A percentile compares a stretch with the other conserved stretches of the same genome.
phyloP scores from a whole-genome alignment of 2,329 filamentous ascomycete genomes.

The Fulvia fulva region DNA sequence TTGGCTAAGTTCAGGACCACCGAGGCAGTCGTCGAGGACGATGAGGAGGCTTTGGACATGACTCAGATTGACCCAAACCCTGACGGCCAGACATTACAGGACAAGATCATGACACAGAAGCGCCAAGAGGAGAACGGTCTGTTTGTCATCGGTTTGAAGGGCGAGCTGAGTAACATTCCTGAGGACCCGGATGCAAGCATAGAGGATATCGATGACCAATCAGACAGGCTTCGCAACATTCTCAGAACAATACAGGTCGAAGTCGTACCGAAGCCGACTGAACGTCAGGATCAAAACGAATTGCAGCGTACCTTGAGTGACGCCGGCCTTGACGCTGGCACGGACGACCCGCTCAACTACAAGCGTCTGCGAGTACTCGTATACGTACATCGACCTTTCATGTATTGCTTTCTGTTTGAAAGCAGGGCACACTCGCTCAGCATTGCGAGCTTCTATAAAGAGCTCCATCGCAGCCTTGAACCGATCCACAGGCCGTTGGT shows the following conservation, averaged over 20 bases:
- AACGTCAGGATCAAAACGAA: constrained; percentile 7
- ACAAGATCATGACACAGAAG: constrained; percentile 56
- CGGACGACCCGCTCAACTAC: constrained; percentile 14
- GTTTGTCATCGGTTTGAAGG: constrained; percentile 66
- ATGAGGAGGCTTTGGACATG: constrained; percentile 18
- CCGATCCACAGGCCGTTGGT: constrained; percentile 46
- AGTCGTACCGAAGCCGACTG: constrained; percentile 1
- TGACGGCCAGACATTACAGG: constrained; percentile 50
- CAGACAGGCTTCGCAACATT: constrained; percentile 49
- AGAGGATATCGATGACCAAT: constrained; percentile 30
- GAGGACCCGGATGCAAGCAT: constrained; percentile 39
- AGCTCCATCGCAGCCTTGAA: constrained; percentile 50
- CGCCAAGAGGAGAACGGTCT: constrained; percentile 46
- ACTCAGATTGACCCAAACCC: constrained; percentile 33
- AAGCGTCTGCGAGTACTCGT: constrained; percentile 61
- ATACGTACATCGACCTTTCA: constrained; percentile 69
- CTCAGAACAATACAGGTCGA: constrained; percentile 67
- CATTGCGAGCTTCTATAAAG: constrained; percentile 44
- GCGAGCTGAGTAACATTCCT: constrained; percentile 54
- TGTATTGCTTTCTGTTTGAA: constrained; percentile 71
- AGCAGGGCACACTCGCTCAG: constrained; percentile 54
- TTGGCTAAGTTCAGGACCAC: constrained; percentile 2
- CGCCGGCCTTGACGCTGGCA: constrained; percentile 12
- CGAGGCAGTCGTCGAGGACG: constrained; percentile 10
- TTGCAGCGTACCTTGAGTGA: constrained; percentile 20